phyloP scores from a whole-genome alignment of 176 grass and related monocot species.

The Pharus latifolius region DNA sequence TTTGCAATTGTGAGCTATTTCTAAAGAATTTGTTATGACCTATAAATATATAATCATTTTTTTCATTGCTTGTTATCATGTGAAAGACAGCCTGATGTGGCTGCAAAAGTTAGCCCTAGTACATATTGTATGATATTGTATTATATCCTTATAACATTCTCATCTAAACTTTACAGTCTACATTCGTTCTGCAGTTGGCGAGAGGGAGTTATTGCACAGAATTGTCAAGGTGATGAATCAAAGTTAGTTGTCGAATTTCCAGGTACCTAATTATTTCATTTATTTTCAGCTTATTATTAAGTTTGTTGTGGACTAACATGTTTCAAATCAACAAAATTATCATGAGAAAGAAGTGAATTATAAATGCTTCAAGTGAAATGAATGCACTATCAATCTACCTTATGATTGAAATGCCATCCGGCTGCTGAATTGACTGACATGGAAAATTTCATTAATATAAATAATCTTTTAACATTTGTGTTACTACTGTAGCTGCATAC shows the following conservation, averaged over 20 bases:
- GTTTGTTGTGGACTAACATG: not conserved
- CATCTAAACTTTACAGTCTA: too few relatives aligned
- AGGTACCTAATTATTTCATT: too few relatives aligned
- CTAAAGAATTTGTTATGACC: not conserved
- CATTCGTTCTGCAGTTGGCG: slow-evolving; percentile 67
- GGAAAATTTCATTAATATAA: not conserved
- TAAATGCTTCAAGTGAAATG: not conserved
- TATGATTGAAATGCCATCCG: not conserved
- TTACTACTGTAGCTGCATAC: not conserved
- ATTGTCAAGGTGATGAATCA: slow-evolving; percentile 40
- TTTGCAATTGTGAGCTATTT: not conserved
- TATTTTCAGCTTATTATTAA: too few relatives aligned
- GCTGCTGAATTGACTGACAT: not conserved
- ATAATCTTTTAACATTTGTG: not conserved
- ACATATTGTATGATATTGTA: too few relatives aligned
- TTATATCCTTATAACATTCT: too few relatives aligned
- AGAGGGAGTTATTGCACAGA: slow-evolving; percentile 73
- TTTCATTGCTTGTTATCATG: not conserved
- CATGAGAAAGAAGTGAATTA: not conserved
- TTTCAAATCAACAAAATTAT: not conserved
- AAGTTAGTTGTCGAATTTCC: slow-evolving; percentile 63
- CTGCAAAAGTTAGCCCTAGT: too few relatives aligned
- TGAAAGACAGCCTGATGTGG: not conserved
- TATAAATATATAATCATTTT: not conserved
- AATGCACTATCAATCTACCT: not conserved